Evolutionary conservation across 2,329 filamentous ascomycete species (phyloP).

Genomic region (Thelonectria blattea): DNA sequence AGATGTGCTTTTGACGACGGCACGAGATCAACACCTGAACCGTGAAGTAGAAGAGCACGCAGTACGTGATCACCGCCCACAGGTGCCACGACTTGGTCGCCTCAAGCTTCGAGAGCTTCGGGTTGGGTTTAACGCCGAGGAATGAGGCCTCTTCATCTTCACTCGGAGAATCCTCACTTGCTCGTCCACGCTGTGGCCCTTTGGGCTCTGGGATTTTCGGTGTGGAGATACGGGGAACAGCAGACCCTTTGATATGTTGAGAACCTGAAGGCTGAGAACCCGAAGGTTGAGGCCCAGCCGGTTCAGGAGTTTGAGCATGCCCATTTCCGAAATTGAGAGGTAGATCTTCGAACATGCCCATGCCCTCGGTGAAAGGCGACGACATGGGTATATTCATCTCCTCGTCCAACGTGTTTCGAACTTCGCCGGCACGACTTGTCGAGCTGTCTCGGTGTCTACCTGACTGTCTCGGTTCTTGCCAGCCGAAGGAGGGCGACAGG

Average conservation of each 20-base stretch:
- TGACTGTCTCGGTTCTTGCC: neutral
- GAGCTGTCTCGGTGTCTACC: neutral
- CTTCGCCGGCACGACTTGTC: neutral
- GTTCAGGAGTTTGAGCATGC: no score
- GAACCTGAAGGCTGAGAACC: neutral
- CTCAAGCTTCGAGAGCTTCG: no score
- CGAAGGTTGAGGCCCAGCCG: neutral
- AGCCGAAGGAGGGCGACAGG: neutral
- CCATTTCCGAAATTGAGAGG: neutral
- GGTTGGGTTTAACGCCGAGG: neutral
- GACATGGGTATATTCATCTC: neutral
- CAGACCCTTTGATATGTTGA: no score
- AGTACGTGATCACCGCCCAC: conserved; percentile 8
- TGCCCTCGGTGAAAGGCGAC: neutral
- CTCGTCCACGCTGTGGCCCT: no score
- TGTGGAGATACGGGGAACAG: no score
- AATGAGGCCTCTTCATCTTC: neutral
- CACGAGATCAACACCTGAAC: conserved; percentile 29
- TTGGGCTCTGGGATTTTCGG: no score
- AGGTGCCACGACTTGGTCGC: neutral
- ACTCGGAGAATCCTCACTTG: neutral
- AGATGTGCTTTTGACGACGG: conserved; percentile 36
- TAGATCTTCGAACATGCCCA: neutral
- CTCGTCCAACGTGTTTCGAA: neutral
- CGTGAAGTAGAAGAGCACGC: conserved; percentile 18